Percentiles rank a stretch among this genome's conserved stretches.
phyloP scores from a whole-genome alignment of 805 yeast genomes.

The Saccharomycopsis selenospora region DNA sequence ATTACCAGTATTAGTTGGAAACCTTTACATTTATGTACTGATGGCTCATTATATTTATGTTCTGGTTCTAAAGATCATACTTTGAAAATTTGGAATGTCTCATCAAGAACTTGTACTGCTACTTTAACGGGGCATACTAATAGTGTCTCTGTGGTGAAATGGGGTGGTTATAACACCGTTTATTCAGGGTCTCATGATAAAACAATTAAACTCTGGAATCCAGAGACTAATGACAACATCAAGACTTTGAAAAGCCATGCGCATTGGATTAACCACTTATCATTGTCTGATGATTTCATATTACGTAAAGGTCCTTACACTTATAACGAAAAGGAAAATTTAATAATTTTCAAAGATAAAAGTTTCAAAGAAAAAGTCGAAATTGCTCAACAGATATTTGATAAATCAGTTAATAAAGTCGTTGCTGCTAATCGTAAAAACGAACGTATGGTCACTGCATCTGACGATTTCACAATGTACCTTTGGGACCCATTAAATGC shows the following conservation, averaged over 20 bases:
- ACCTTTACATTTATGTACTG: constrained; percentile 72
- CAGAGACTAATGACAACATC: constrained; percentile 65
- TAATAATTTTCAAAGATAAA: constrained; percentile 27
- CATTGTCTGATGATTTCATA: constrained; percentile 84
- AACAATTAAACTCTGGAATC: constrained; percentile 88
- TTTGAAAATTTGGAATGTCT: constrained; percentile 81
- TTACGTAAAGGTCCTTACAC: constrained; percentile 63
- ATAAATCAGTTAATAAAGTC: constrained; percentile 54
- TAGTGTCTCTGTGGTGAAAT: constrained; percentile 90
- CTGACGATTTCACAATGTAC: constrained; percentile 97
- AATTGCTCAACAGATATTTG: constrained; percentile 54
- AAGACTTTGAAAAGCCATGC: constrained; percentile 84
- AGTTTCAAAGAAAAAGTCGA: constrained; percentile 49
- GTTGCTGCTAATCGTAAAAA: constrained; percentile 23
- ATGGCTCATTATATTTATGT: constrained; percentile 55
- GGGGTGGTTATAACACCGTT: constrained; percentile 86
- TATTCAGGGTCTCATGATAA: constrained; percentile 94
- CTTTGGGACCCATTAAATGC: constrained; percentile 87
- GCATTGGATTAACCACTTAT: constrained; percentile 95
- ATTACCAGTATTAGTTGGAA: constrained; percentile 89
- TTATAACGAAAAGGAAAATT: constrained; percentile 35
- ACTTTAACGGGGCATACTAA: constrained; percentile 84
- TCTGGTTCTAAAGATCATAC: constrained; percentile 92
- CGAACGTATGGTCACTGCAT: constrained; percentile 88
- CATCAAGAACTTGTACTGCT: constrained; percentile 53